Conservation (phyloP, 345 rosid genomes). For the Cochlearia excelsa region DNA sequence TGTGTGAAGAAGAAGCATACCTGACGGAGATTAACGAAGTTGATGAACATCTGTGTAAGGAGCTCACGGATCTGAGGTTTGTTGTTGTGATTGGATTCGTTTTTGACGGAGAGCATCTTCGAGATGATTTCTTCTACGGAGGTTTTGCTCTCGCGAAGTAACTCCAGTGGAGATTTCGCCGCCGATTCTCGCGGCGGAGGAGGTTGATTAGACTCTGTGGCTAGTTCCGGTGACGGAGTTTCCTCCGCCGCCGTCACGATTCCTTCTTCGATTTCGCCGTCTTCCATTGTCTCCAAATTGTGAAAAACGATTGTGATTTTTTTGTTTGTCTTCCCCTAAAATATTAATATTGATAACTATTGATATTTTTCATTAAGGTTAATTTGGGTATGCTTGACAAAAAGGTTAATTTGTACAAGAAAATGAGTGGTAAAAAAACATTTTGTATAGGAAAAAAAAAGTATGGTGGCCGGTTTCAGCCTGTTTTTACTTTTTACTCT, state of each 20-base stretch:
- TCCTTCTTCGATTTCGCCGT: slow-evolving; percentile 88
- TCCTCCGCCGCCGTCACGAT: slow-evolving; percentile 44
- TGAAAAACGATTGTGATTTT: too few relatives aligned
- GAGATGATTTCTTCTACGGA: slow-evolving; percentile 74
- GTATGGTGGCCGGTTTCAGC: too few relatives aligned
- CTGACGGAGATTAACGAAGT: slow-evolving; percentile 85
- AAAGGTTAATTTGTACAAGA: too few relatives aligned
- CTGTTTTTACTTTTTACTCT: too few relatives aligned
- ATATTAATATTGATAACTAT: too few relatives aligned
- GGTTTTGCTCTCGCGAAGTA: slow-evolving; percentile 63
- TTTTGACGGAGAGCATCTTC: slow-evolving; percentile 58
- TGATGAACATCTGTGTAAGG: slow-evolving; percentile 78
- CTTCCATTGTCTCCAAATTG: slow-evolving; percentile 51
- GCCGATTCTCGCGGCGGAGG: slow-evolving; percentile 32
- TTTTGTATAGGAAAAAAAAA: too few relatives aligned
- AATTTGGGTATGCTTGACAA: too few relatives aligned
- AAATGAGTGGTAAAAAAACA: too few relatives aligned
- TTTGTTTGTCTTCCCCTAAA: too few relatives aligned
- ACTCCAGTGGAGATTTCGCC: slow-evolving; percentile 55
- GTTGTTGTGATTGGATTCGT: slow-evolving; percentile 45
- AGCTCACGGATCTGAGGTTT: slow-evolving; percentile 69
- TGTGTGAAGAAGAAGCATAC: slow-evolving; percentile 25
- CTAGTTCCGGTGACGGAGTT: slow-evolving; percentile 10
- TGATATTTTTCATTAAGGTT: too few relatives aligned
- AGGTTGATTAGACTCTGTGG: slow-evolving; percentile 8